Base-by-base conservation (phyloP, 1,284 basidiomycete genomes). In the Pascua sp. region DNA sequence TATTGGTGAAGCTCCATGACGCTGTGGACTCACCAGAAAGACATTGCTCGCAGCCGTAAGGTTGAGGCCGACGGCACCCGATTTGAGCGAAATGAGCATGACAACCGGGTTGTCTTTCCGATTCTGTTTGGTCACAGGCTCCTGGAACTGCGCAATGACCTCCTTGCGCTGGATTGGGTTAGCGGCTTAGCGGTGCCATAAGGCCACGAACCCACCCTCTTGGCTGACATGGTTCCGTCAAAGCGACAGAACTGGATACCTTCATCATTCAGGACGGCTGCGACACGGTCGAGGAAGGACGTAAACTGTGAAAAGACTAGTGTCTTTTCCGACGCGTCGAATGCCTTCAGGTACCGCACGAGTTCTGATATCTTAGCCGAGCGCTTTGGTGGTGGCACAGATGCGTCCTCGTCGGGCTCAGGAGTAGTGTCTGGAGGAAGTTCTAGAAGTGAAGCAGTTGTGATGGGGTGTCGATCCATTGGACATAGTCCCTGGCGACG, bases 41-140 rank as follows among this genome's bases (percentile, higher is more conserved):
- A 94, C 89, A 70, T 92, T 90, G 68, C 91, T 92, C 1, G 91
- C 91, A 13, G 89, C 88, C 0, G 91, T 94, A 59, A 94, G 76
- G 72, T 94, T 94, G 54, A 94, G 78, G 5, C 91, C 91, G 24
- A 93, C 81, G 2, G 91, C 90, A 13, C 80, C 80, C 4, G 77
- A 77, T 66, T 92, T 93, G 64, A 94, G 80, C 8, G 91, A 93
- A 54, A 94, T 88, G 51, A 94, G 81, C 87, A 93, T 86, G 37
- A 93, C 86, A 59, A 81, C 82, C 1, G 90, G 88, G 68, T 85
- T 88, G 37, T 49, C 44, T 8, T 40, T 36, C 2, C 53, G 15
- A 16, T 61, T 59, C n/a, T 52, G 47, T 11, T 78, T 77, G 15
- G 80, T 78, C 8, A 88, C 64, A 0, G 89, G 88, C 12, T 84